These are phyloP conservation scores for Noccaea bulbosa DNA, from an alignment of 345 rosid species.

Conservation along the genomic window DNA sequence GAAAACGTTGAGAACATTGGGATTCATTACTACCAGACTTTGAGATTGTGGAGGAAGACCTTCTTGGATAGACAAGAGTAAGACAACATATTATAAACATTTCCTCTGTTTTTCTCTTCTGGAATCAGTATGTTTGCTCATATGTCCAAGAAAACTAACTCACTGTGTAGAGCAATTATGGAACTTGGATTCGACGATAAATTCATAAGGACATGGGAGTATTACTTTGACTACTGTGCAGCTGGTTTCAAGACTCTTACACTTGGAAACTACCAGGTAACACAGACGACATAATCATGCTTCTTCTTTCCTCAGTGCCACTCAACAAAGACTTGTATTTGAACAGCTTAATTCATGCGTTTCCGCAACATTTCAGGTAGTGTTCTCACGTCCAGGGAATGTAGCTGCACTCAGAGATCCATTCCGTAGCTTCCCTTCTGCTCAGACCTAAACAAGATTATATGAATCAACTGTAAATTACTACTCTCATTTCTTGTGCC, in stretches of 20 bases:
- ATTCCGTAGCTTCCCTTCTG: slow-evolving; percentile 43
- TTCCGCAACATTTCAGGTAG: slow-evolving; percentile 45
- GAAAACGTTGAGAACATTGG: slow-evolving; percentile 85
- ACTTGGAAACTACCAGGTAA: slow-evolving; percentile 70
- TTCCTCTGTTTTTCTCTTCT: neutral
- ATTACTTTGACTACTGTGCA: slow-evolving; percentile 76
- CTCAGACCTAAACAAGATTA: neutral
- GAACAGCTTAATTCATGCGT: slow-evolving; percentile 2
- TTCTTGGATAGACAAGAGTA: slow-evolving; percentile 73
- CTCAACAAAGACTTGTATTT: neutral
- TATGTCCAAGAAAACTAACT: neutral
- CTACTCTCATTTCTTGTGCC: neutral
- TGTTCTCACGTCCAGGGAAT: slow-evolving; percentile 79
- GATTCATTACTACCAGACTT: slow-evolving; percentile 72
- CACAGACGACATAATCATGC: neutral
- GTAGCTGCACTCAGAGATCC: slow-evolving; percentile 49
- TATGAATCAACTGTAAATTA: neutral
- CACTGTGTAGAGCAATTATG: slow-evolving; percentile 52
- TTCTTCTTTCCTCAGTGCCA: neutral
- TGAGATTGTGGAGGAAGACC: slow-evolving; percentile 69
- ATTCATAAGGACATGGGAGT: slow-evolving; percentile 85
- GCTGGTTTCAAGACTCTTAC: slow-evolving; percentile 77
- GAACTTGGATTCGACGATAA: slow-evolving; percentile 68
- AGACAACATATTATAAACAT: neutral
- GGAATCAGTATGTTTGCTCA: neutral